Conservation (phyloP, 331 rosid species). For the Rosa hybrid region DNA sequence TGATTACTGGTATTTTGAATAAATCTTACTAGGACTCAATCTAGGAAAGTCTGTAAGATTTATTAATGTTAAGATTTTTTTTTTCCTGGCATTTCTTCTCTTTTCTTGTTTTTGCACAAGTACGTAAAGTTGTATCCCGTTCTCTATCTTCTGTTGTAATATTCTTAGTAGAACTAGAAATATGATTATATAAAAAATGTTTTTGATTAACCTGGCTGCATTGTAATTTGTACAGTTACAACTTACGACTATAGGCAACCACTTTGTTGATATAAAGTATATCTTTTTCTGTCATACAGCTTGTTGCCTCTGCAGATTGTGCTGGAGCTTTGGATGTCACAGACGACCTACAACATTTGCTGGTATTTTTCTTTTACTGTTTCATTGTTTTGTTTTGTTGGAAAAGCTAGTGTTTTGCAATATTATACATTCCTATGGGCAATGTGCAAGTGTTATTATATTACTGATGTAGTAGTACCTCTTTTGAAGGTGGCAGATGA, state of each 20-base stretch:
- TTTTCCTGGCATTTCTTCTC: neutral
- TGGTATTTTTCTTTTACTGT: slow-evolving; percentile 46
- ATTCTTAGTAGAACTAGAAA: no score
- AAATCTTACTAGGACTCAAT: neutral
- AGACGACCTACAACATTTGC: slow-evolving; percentile 83
- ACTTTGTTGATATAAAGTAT: no score
- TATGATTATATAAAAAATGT: no score
- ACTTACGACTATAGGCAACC: no score
- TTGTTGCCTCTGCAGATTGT: slow-evolving; percentile 97
- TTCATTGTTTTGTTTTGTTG: neutral
- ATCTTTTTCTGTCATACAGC: slow-evolving; percentile 71
- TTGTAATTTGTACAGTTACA: no score
- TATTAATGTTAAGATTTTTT: neutral
- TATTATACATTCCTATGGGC: no score
- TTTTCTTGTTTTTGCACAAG: neutral
- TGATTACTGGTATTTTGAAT: no score
- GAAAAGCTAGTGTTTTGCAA: no score
- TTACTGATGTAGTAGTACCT: no score
- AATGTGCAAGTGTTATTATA: no score
- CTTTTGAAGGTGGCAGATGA: no score
- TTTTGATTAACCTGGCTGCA: no score
- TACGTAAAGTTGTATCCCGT: neutral
- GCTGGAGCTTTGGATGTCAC: slow-evolving; percentile 97
- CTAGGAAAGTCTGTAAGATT: neutral
- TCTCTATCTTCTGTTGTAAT: neutral